Evolutionary conservation across 305 asterid species (phyloP).

Genomic region (Fraxinus nigra): DNA sequence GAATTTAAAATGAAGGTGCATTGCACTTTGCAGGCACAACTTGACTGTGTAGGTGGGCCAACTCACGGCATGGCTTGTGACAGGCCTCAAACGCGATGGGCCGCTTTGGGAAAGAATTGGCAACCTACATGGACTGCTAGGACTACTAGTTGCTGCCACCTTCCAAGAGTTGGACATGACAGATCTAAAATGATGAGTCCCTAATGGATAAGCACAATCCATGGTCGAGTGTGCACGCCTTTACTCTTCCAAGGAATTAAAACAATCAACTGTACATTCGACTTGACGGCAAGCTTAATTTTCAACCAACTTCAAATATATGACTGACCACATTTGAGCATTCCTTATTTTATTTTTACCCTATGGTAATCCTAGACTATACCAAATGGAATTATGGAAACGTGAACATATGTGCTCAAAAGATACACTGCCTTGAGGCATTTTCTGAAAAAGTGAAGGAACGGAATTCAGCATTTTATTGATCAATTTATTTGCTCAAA

Average conservation of each 20-base stretch:
- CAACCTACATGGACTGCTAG: background rate
- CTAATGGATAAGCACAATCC: background rate
- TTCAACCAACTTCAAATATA: background rate
- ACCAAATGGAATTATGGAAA: background rate
- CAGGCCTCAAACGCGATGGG: background rate
- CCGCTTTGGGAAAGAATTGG: background rate
- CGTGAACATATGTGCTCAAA: background rate
- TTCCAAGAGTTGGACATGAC: background rate
- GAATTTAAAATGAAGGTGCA: background rate
- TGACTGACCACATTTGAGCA: background rate
- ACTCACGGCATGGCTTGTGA: background rate
- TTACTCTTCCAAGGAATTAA: background rate
- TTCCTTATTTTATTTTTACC: background rate
- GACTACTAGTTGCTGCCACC: background rate
- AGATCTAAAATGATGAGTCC: background rate
- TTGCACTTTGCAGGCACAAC: background rate
- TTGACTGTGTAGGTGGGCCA: background rate
- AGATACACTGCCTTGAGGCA: background rate
- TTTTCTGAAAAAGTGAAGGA: background rate
- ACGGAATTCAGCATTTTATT: constrained; percentile 15
- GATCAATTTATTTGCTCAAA: constrained; percentile 1
- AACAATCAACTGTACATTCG: background rate
- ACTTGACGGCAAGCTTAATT: background rate
- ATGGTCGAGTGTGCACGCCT: background rate
- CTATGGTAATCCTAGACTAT: background rate